A percentile compares a stretch with the other conserved stretches of the same genome.
Evolutionary conservation across 192 early-diverging fungal species (phyloP).

Genomic region (Mortierella claussenii): DNA sequence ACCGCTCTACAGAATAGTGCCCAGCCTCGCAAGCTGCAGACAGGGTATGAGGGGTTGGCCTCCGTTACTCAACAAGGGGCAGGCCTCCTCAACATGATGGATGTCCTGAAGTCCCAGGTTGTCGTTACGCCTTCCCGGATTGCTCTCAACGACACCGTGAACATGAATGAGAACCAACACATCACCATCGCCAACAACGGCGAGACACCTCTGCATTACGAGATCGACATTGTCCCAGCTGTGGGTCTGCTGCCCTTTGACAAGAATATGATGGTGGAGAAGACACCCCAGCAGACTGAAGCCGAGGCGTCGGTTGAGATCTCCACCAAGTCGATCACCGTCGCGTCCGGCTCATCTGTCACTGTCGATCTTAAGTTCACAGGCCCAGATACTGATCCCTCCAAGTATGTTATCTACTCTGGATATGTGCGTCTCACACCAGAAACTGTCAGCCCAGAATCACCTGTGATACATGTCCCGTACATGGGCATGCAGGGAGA

Average conservation of each 20-base stretch:
- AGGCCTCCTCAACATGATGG: constrained; percentile 78
- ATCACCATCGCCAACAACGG: constrained; percentile 58
- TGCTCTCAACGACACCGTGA: constrained; percentile 63
- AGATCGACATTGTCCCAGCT: constrained; percentile 40
- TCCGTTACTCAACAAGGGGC: constrained; percentile 74
- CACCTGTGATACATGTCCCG: constrained; percentile 39
- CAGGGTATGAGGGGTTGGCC: constrained; percentile 20
- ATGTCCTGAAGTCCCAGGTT: constrained; percentile 64
- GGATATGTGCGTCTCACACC: constrained; percentile 43
- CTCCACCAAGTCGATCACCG: constrained; percentile 20
- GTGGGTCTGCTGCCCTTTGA: constrained; percentile 53
- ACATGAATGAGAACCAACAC: constrained; percentile 42
- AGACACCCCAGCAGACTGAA: constrained; percentile 11
- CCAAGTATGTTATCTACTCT: constrained; percentile 52
- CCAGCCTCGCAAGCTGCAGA: constrained; percentile 30
- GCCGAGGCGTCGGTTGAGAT: constrained; percentile 26
- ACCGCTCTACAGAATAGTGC: constrained; percentile 43
- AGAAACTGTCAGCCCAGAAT: constrained; percentile 2
- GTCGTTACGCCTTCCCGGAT: constrained; percentile 65
- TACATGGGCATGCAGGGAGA: constrained; percentile 53
- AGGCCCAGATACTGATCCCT: constrained; percentile 46
- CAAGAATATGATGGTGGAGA: constrained; percentile 32
- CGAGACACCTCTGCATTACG: constrained; percentile 22
- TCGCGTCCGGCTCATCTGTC: constrained; percentile 22
- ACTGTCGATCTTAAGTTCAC: constrained; percentile 47